These are phyloP conservation scores for Nyctanthes arbortristis DNA, from an alignment of 257 asterid species.

Conservation along the genomic window DNA sequence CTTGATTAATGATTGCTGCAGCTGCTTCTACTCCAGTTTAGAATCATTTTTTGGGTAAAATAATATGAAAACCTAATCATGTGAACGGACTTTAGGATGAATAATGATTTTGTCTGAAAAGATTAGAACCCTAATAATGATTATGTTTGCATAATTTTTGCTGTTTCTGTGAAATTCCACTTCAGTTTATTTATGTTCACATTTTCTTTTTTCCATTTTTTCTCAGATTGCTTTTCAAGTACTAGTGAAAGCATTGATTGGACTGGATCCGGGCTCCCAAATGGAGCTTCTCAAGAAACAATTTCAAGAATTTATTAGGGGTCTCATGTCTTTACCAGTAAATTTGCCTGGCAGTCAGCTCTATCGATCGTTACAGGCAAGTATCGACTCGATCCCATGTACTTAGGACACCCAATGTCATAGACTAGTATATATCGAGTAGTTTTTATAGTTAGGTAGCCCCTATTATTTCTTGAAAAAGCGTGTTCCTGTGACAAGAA, in stretches of 20 bases:
- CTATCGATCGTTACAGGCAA: slow-evolving; percentile 77
- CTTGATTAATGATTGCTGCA: slow-evolving; percentile 36
- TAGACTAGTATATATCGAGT: too few species aligned
- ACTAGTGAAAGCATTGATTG: slow-evolving; percentile 75
- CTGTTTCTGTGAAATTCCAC: slow-evolving; percentile 8
- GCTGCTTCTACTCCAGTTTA: slow-evolving; percentile 30
- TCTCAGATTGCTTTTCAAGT: slow-evolving; percentile 83
- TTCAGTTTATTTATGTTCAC: neutral
- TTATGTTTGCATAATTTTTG: slow-evolving; percentile 34
- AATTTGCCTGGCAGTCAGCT: slow-evolving; percentile 85
- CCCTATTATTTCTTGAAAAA: too few species aligned
- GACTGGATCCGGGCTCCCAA: slow-evolving; percentile 65
- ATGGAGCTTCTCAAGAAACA: slow-evolving; percentile 68
- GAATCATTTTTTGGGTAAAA: neutral
- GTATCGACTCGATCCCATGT: neutral
- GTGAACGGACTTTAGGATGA: slow-evolving; percentile 39
- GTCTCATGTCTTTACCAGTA: slow-evolving; percentile 85
- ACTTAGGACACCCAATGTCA: too few species aligned
- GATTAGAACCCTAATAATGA: slow-evolving; percentile 36
- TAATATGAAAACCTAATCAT: slow-evolving; percentile 34
- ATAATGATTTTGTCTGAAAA: slow-evolving; percentile 42
- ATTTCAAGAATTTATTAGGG: slow-evolving; percentile 91
- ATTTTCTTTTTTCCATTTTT: neutral
- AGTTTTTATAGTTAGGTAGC: too few species aligned
- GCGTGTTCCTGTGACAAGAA: too few species aligned